Base-by-base conservation (phyloP, 208 protist genomes). In the Trypanosomatidae sp. region DNA sequence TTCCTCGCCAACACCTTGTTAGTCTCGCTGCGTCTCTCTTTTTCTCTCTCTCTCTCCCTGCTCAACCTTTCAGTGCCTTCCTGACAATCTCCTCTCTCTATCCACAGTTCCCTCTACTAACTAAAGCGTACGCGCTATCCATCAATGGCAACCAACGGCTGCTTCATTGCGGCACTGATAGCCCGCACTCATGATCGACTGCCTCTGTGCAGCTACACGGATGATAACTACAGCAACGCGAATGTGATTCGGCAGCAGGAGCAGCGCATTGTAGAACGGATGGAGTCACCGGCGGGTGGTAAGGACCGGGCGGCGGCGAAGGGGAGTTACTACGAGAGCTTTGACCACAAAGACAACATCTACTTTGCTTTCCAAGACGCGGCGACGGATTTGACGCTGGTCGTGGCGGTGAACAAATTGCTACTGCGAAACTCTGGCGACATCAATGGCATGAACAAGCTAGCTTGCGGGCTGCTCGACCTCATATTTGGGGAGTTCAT, bases 341-440 rank as follows among this genome's bases (percentile, higher is more conserved):
- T 95, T 71, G 90, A 97, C 66, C 88, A 97, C 80, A 88, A 90
- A 33, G 89, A 97, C 70, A 93, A 90, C 72, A 84, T 97, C 44
- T 97, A 94, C 74, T 97, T 95, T 82, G 92, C 89, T 17, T 95
- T 97, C 58, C 90, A 95, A 66, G 92, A 97, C 74, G 81, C 92
- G 12, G 89, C 83, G 6, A 97, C 89, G 5, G 82, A 94, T 70
- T 71, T 97, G 46, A 95, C 92, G n/a, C 81, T 97, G 30, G 89
- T 97, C 50, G 81, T 88, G n/a, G 92, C 89, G 69, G 59, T 97
- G 36, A 97, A 97, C 79, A 97, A 97, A 77, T 73, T 97, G 59
- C 79, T 97, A 66, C 74, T 96, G 49, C 89, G 91, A 46, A 95
- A 91, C 74, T 85, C 83, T 0, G 88, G 88, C 62, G 90, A 97